A percentile compares a stretch with the other conserved stretches of the same genome.
Conservation (phyloP, 1,284 basidiomycete species). For the Boletellus sp. region DNA sequence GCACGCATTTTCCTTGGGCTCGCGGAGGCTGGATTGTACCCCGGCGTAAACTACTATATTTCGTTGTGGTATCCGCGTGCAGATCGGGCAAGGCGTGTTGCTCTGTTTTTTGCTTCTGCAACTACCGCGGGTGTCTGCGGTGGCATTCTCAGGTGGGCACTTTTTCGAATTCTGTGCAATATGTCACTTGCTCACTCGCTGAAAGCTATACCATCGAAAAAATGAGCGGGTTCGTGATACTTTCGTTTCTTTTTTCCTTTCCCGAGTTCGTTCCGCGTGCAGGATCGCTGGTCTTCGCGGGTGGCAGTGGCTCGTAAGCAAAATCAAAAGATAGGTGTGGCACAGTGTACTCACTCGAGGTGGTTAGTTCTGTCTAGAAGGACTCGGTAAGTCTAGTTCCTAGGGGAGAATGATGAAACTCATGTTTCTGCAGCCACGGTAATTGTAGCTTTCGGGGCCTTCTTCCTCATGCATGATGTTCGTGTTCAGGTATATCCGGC, state of each 20-base stretch:
- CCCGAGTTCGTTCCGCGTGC: not conserved
- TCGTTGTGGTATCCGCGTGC: conserved; percentile 51
- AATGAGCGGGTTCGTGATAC: conserved; percentile 34
- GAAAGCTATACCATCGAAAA: conserved; percentile 33
- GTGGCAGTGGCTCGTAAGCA: conserved; percentile 50
- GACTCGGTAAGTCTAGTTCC: conserved; percentile 10
- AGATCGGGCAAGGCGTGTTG: conserved; percentile 47
- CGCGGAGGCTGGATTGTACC: conserved; percentile 52
- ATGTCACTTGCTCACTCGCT: not conserved
- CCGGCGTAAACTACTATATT: conserved; percentile 52
- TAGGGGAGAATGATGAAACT: not conserved
- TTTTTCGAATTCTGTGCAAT: not conserved
- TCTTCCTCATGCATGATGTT: conserved; percentile 45
- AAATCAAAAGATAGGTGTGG: not conserved
- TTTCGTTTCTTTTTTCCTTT: not conserved
- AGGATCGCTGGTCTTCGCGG: conserved; percentile 37
- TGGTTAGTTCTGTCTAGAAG: conserved; percentile 31
- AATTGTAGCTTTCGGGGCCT: conserved; percentile 35
- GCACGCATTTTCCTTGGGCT: conserved; percentile 52
- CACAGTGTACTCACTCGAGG: not conserved
- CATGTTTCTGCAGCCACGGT: conserved; percentile 32
- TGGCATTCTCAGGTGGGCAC: conserved; percentile 33
- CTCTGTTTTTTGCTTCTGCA: conserved; percentile 58
- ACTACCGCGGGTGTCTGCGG: conserved; percentile 49
- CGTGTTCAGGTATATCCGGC: conserved; percentile 3